A percentile compares a stretch with the other conserved stretches of the same genome.
Evolutionary conservation across 2,329 filamentous ascomycete genomes (phyloP).

Genomic region (Sclerotinia subarctica): DNA sequence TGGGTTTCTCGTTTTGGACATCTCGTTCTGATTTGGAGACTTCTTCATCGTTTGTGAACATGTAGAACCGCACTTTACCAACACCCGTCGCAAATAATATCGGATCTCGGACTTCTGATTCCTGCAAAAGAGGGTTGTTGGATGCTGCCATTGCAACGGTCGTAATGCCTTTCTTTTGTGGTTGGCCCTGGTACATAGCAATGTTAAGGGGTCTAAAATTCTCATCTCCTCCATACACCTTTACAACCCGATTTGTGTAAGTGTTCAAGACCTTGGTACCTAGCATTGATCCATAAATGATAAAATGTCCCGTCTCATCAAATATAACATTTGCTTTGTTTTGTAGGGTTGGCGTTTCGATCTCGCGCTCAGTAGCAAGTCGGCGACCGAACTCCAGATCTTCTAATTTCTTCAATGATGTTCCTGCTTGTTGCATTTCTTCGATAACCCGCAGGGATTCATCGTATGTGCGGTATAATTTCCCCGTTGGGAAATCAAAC

Average conservation of each 20-base stretch:
- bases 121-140: constrained; percentile 85
- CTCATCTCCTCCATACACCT: constrained; percentile 87
- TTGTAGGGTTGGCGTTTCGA: constrained; percentile 66
- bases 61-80: constrained; percentile 90
- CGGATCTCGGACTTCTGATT: constrained; percentile 86
- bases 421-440: constrained; percentile 95
- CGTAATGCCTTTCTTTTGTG: constrained; percentile 87
- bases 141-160: constrained; percentile 98
- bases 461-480: constrained; percentile 89
- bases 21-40: constrained; percentile 82
- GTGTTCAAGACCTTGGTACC: constrained; percentile 96
- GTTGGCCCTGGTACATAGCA: constrained; percentile 88
- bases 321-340: constrained; percentile 84
- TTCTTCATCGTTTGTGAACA: constrained; percentile 90
- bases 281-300: constrained; percentile 87
- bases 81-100: constrained; percentile 82
- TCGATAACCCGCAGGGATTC: constrained; percentile 86
- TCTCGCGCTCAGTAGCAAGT: constrained; percentile 79
- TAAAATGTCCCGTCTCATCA: constrained; percentile 93
- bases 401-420: constrained; percentile 75
- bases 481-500: constrained; percentile 88
- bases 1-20: constrained; percentile 91
- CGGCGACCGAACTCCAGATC: constrained; percentile 89
- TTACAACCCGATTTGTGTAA: constrained; percentile 87
- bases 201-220: constrained; percentile 80